phyloP scores from a whole-genome alignment of 352 stramenopile species.

The Phytophthora fragariaefolia region DNA sequence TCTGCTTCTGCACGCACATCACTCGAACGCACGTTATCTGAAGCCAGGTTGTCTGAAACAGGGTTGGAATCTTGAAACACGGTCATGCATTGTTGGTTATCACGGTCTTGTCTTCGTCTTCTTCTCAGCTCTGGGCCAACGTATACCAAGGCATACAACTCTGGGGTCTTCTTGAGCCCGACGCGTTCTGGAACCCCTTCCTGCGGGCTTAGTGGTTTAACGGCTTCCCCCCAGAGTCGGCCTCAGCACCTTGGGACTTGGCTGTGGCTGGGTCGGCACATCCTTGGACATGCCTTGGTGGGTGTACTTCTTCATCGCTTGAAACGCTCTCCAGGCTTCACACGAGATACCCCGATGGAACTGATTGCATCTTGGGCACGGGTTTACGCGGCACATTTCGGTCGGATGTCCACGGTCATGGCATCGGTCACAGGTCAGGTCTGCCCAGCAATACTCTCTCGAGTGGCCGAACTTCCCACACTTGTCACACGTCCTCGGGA shows the following conservation, averaged over 20 bases:
- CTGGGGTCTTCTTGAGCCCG: not conserved
- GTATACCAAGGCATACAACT: not conserved
- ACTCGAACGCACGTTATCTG: not conserved
- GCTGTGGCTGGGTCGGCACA: not conserved
- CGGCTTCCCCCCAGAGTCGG: not conserved
- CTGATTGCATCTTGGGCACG: not conserved
- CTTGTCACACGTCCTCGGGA: not conserved
- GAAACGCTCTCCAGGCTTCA: not conserved
- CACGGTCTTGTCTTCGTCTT: not conserved
- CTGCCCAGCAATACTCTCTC: not conserved
- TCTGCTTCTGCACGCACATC: not conserved
- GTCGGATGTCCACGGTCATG: not conserved
- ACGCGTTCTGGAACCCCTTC: not conserved
- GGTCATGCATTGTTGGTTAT: not conserved
- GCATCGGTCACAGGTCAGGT: not conserved
- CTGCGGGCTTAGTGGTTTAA: not conserved
- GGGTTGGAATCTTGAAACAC: not conserved
- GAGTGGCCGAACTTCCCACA: not conserved
- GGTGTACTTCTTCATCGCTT: not conserved
- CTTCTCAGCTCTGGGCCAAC: not conserved
- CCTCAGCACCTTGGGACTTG: not conserved
- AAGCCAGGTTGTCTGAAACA: not conserved
- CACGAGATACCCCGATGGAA: not conserved
- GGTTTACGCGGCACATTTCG: not conserved
- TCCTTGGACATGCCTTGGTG: not conserved